Evolutionary conservation across 495 filamentous ascomycete species (phyloP).

Genomic region (Baudoinia panamericana): DNA sequence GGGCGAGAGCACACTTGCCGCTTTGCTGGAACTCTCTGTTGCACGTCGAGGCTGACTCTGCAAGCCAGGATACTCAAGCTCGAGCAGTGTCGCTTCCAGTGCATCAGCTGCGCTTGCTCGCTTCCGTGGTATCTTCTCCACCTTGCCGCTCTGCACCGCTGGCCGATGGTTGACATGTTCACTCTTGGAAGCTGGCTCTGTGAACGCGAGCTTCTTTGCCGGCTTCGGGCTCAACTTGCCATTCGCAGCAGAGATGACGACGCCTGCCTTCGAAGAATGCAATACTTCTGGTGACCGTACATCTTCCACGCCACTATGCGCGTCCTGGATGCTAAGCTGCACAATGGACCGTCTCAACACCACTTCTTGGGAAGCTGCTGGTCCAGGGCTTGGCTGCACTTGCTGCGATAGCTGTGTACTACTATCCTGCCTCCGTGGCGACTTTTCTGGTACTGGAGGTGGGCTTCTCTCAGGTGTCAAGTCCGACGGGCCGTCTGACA

Average conservation of each 20-base stretch:
- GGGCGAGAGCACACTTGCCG: too few relatives aligned
- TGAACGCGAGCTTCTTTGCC: too few relatives aligned
- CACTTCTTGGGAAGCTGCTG: not conserved
- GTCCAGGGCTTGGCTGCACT: not conserved
- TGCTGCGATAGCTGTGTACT: not conserved
- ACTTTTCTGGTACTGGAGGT: slow-evolving; percentile 7
- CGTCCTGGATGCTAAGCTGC: not conserved
- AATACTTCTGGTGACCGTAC: too few relatives aligned
- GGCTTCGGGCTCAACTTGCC: too few relatives aligned
- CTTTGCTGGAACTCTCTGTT: too few relatives aligned
- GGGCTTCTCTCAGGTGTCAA: not conserved
- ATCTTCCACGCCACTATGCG: too few relatives aligned
- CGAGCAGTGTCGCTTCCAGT: slow-evolving; percentile 1
- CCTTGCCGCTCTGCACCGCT: slow-evolving; percentile 5
- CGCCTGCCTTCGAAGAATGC: too few relatives aligned
- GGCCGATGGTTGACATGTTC: too few relatives aligned
- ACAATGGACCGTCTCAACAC: not conserved
- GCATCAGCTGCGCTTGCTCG: not conserved
- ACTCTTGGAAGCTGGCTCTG: too few relatives aligned
- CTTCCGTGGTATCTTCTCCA: slow-evolving; percentile 5
- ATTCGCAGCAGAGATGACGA: too few relatives aligned
- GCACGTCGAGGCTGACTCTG: not conserved
- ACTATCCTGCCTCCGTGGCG: slow-evolving; percentile 1
- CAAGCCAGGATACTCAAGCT: slow-evolving; percentile 3
- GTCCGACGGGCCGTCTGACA: not conserved